Evolutionary conservation across 2,329 filamentous ascomycete genomes (phyloP).

Genomic region (Cercospora brassicicola): DNA sequence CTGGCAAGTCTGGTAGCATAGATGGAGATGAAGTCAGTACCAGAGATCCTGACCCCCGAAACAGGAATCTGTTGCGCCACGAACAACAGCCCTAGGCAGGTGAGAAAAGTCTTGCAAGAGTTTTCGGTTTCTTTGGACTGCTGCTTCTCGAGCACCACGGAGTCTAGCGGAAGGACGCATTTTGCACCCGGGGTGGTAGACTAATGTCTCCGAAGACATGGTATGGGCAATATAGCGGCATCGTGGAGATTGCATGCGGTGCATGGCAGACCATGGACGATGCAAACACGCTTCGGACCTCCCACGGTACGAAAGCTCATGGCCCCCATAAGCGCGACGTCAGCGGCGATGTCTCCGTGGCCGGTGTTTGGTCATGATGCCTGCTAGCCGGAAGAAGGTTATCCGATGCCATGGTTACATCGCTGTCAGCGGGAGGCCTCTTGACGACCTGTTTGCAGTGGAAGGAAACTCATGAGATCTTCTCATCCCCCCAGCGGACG

Average conservation of each 20-base stretch:
- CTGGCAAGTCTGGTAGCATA: not conserved
- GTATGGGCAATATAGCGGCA: conserved; percentile 10
- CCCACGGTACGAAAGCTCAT: conserved; percentile 8
- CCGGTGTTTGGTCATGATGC: conserved; percentile 5
- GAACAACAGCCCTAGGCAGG: not conserved
- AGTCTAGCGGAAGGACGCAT: conserved; percentile 3
- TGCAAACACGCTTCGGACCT: not conserved
- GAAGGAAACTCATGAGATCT: not conserved
- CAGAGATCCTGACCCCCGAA: not conserved
- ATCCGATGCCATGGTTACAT: not conserved
- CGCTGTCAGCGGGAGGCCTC: not conserved
- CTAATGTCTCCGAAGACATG: conserved; percentile 6
- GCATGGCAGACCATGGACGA: not conserved
- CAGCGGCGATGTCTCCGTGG: not conserved
- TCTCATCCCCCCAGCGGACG: not conserved
- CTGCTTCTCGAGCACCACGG: not conserved
- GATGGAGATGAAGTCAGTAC: not conserved
- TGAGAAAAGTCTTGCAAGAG: not conserved
- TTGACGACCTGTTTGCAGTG: not conserved
- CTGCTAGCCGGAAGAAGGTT: not conserved
- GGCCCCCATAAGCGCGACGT: conserved; percentile 1
- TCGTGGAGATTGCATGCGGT: conserved; percentile 2
- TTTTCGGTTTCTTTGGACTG: not conserved
- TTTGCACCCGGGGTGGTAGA: not conserved
- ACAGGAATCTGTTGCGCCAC: conserved; percentile 1